Conservation (phyloP, 768 basidiomycete species). For the Calocybe indica region DNA sequence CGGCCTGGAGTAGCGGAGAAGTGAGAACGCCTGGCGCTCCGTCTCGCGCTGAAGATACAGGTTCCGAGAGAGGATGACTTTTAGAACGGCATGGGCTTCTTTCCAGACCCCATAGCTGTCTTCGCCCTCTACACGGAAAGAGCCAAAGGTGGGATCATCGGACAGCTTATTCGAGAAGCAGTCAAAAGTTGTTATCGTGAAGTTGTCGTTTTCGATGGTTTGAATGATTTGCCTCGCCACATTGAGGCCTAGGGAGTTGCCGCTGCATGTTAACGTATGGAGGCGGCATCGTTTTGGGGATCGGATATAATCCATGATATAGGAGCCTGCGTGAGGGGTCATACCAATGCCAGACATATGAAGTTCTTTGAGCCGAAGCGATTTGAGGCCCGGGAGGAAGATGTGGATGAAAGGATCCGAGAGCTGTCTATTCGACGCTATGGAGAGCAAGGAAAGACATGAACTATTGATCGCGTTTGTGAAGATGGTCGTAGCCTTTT, state of each 20-base stretch:
- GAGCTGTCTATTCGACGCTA: slow-evolving; percentile 45
- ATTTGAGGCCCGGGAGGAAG: slow-evolving; percentile 46
- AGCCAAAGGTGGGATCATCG: slow-evolving; percentile 11
- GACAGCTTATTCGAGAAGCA: slow-evolving; percentile 40
- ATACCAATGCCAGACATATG: slow-evolving; percentile 49
- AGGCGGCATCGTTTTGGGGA: slow-evolving; percentile 43
- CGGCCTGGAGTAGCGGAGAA: slow-evolving; percentile 45
- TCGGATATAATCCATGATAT: slow-evolving; percentile 42
- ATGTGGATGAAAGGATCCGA: slow-evolving; percentile 41
- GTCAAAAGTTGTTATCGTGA: slow-evolving; percentile 40
- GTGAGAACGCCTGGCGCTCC: slow-evolving; percentile 39
- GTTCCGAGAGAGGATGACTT: slow-evolving; percentile 37
- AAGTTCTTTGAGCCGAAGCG: slow-evolving; percentile 44
- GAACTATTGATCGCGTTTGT: slow-evolving; percentile 50
- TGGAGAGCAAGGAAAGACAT: slow-evolving; percentile 39
- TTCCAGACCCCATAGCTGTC: slow-evolving; percentile 7
- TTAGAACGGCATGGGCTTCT: slow-evolving; percentile 23
- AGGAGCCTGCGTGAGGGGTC: slow-evolving; percentile 32
- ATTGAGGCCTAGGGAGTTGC: slow-evolving; percentile 43
- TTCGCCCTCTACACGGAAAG: slow-evolving; percentile 6
- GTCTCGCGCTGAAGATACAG: slow-evolving; percentile 27
- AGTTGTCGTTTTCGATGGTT: slow-evolving; percentile 41
- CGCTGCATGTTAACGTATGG: slow-evolving; percentile 45
- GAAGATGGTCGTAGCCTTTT: slow-evolving; percentile 31
- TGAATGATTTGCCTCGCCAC: slow-evolving; percentile 39